Evolutionary conservation across 1,139 yeast genomes (phyloP).

Genomic region (Yamadazyma kanchanaburiensis): DNA sequence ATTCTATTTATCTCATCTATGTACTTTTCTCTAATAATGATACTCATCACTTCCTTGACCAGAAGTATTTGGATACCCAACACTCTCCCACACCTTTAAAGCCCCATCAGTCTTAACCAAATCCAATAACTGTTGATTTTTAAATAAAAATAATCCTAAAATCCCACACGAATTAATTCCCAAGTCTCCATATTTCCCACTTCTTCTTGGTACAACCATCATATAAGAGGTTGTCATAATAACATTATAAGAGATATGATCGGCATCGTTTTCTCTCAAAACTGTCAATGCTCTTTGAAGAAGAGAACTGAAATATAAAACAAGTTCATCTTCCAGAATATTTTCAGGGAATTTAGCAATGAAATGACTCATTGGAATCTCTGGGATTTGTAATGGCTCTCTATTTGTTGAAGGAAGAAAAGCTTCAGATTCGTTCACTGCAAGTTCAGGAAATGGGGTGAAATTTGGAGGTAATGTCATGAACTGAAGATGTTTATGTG

Average conservation of each 20-base stretch:
- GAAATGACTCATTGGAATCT: conserved; percentile 80
- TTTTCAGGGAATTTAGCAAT: conserved; percentile 60
- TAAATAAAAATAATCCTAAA: conserved; percentile 75
- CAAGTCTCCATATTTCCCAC: conserved; percentile 34
- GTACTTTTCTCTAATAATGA: conserved; percentile 37
- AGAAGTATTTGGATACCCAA: conserved; percentile 64
- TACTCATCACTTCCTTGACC: conserved; percentile 32
- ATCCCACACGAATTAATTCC: conserved; percentile 81
- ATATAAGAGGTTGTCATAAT: conserved; percentile 80
- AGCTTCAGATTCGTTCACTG: conserved; percentile 45
- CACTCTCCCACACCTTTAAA: conserved; percentile 45
- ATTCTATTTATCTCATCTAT: too few species aligned
- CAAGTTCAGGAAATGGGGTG: conserved; percentile 56
- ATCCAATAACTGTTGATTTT: conserved; percentile 50
- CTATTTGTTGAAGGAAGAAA: conserved; percentile 50
- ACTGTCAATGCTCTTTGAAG: conserved; percentile 69
- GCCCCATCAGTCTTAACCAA: conserved; percentile 43
- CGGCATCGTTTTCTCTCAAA: conserved; percentile 48
- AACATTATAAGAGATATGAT: conserved; percentile 67
- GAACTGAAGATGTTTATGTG: conserved; percentile 89
- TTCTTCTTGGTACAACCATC: conserved; percentile 78
- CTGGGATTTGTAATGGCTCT: conserved; percentile 60
- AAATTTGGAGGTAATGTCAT: conserved; percentile 63
- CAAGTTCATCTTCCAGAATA: conserved; percentile 51
- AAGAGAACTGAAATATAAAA: conserved; percentile 65